phyloP scores from a whole-genome alignment of 192 early-diverging fungal species.

The Dissophora ornata region DNA sequence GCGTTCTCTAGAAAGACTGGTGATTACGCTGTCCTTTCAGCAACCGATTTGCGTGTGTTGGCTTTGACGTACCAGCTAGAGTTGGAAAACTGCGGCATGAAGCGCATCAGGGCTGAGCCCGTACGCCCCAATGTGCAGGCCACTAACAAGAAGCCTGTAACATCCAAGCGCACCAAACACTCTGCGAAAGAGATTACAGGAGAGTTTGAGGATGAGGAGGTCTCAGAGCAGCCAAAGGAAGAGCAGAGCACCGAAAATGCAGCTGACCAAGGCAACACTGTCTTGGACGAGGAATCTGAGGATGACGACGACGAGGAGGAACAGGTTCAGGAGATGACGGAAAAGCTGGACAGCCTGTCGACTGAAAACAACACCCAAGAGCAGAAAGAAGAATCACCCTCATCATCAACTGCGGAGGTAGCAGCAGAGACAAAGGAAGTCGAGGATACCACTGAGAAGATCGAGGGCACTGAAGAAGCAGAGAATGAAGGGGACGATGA shows the following conservation, averaged over 20 bases:
- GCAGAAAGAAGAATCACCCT: background rate
- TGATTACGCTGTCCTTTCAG: conserved; percentile 83
- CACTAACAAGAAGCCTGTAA: conserved; percentile 15
- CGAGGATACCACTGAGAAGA: background rate
- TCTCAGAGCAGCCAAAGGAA: background rate
- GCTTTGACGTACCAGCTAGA: conserved; percentile 92
- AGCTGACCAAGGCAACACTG: conserved; percentile 39
- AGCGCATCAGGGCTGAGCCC: conserved; percentile 79
- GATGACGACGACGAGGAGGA: conserved; percentile 16
- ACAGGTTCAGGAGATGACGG: conserved; percentile 31
- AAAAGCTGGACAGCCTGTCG: conserved; percentile 35
- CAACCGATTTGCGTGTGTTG: conserved; percentile 89
- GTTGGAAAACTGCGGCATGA: conserved; percentile 78
- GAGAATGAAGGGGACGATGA: conserved; percentile 57
- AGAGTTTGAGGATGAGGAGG: conserved; percentile 40
- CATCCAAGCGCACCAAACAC: conserved; percentile 38
- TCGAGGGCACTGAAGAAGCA: conserved; percentile 6
- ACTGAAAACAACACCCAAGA: conserved; percentile 6
- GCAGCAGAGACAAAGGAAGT: background rate
- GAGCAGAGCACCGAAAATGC: background rate
- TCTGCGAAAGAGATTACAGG: conserved; percentile 41
- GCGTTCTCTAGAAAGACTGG: conserved; percentile 92
- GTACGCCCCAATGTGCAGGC: conserved; percentile 47
- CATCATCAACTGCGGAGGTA: background rate
- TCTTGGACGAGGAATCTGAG: conserved; percentile 39